Evolutionary conservation across 169 alveolate genomes (phyloP).

Genomic region (Eimeria brunetti): DNA sequence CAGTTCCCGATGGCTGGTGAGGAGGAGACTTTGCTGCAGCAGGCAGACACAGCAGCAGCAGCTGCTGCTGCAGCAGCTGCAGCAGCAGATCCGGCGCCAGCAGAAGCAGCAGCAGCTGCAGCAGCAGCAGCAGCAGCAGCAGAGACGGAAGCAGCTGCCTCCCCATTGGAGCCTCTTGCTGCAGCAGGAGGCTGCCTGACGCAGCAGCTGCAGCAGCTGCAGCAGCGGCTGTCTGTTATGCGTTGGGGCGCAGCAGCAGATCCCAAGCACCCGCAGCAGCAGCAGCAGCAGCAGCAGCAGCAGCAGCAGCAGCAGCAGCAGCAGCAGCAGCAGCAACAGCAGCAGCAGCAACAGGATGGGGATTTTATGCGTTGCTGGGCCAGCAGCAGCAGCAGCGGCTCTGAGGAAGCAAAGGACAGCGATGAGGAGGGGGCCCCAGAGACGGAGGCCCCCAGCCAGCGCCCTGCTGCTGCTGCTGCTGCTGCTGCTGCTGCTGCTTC

Average conservation of each 20-base stretch:
- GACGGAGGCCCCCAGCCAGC: background rate
- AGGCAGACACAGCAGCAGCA: background rate
- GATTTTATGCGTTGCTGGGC: background rate
- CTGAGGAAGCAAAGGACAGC: background rate
- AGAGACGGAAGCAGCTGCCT: background rate
- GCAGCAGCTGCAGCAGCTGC: slow-evolving; percentile 50
- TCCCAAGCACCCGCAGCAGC: background rate
- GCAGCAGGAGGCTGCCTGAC: slow-evolving; percentile 12
- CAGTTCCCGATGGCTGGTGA: background rate
- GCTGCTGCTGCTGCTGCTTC: slow-evolving; percentile 6
- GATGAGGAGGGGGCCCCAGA: background rate
- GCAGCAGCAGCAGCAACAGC: slow-evolving; percentile 31
- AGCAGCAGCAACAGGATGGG: background rate
- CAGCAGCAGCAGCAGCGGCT: slow-evolving; percentile 8
- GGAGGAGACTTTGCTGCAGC: background rate
- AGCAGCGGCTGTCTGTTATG: slow-evolving; percentile 44
- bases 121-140: too few species aligned
- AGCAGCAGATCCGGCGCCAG: too few species aligned
- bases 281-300: too few species aligned
- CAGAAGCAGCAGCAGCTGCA: too few species aligned
- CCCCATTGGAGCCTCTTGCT: background rate
- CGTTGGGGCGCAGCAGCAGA: background rate
- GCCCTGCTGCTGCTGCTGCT: background rate
- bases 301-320: background rate
- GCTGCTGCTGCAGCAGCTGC: background rate